These are phyloP conservation scores for Gaeumannomyces sp. DNA, from an alignment of 2,329 filamentous ascomycete species.

Conservation along the genomic window DNA sequence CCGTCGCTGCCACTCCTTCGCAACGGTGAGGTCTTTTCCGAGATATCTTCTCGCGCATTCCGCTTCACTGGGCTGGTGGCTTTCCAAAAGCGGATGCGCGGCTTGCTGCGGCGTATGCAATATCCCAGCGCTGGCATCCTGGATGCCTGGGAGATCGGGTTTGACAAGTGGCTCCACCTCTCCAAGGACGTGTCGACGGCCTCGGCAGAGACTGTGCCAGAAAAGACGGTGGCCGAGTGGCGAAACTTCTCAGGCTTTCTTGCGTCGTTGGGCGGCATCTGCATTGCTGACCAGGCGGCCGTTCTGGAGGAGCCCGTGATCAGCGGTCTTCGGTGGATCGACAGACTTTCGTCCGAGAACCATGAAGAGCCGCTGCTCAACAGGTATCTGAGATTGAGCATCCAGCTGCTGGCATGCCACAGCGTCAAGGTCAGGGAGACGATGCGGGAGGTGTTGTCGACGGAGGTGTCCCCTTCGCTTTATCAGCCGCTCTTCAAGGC, in stretches of 20 bases:
- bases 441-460: constrained; percentile 59
- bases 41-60: constrained; percentile 58
- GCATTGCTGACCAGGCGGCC: constrained; percentile 52
- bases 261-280: constrained; percentile 60
- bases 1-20: constrained; percentile 47
- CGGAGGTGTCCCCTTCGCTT: constrained; percentile 55
- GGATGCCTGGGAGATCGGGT: constrained; percentile 60
- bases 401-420: constrained; percentile 58
- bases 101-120: constrained; percentile 52
- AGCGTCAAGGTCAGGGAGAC: constrained; percentile 61
- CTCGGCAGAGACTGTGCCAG: constrained; percentile 44
- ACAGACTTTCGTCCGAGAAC: constrained; percentile 51
- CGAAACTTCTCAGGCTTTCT: constrained; percentile 64
- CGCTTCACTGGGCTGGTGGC: constrained; percentile 63
- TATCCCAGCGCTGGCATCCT: constrained; percentile 61
- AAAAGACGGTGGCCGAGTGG: constrained; percentile 56
- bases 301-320: constrained; percentile 52
- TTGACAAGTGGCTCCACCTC: constrained; percentile 58
- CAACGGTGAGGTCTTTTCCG: constrained; percentile 54
- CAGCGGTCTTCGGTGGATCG: constrained; percentile 58
- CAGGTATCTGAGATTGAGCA: constrained; percentile 55
- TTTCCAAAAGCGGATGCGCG: constrained; percentile 60
- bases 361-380: constrained; percentile 55
- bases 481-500: constrained; percentile 59
- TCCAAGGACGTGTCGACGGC: constrained; percentile 57